Evolutionary conservation across 2,329 filamentous ascomycete genomes (phyloP), one percentile per base, ranked within the genome.

Genomic region (Colletotrichum plurivorum): DNA sequence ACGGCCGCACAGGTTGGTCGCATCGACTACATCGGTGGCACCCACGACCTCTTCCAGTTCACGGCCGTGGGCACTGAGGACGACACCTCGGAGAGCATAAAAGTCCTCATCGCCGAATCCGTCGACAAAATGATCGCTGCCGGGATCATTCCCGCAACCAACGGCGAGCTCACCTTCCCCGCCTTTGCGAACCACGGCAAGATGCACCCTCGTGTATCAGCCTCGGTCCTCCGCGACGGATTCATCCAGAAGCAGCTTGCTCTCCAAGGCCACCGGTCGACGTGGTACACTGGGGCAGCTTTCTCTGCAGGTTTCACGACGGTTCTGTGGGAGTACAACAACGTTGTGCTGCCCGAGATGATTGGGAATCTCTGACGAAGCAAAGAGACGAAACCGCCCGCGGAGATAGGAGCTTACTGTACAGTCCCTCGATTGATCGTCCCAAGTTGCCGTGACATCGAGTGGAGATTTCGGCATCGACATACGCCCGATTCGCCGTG

Each of bases 211-310:
- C 75, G 73, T 13, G 78, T 82, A 0, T 72, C 77, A 0, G 69
- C 73, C 2, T 73, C 78, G 2, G 76, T 77, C 12, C 80, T 85
- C 62, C 71, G 67, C 20, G 70, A 63, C 8, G 83, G 83, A 0
- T 85, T 84, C 55, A 81, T 85, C 64, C 75, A 77, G 45, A 71
- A 78, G 48, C 73, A 84, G 56, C 78, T 82, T 71, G 78, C 73
- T 2, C 73, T 86, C 31, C 84, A 86, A 73, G 84, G 84, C 0
- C 69, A 78, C 16, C 74, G 76, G 18, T 80, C 78, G n/a, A 85
- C 83, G 0, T 86, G 76, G 73, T 85, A 80, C 71, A 85, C 82
- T 0, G 84, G 84, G 1, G 78, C 78, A 15, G 79, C 82, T 5
- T 84, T 76, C 62, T 75, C 76, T 15, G 74, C 74, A 0, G 72